phyloP scores from a whole-genome alignment of 2,329 filamentous ascomycete genomes.

The Cytospora piceae region DNA sequence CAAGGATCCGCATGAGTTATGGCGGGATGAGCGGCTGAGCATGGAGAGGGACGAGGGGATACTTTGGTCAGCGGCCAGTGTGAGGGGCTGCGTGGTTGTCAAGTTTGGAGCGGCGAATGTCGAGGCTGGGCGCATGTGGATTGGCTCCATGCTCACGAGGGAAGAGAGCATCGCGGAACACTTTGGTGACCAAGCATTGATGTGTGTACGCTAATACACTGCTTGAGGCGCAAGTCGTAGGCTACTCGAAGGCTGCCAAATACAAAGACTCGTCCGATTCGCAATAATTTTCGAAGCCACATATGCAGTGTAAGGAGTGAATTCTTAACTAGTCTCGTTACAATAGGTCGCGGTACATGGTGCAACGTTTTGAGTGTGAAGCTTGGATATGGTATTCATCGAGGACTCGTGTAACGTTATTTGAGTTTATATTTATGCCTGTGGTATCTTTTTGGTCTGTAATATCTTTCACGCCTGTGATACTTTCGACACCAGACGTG shows the following conservation, averaged over 20 bases:
- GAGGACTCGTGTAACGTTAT: no score
- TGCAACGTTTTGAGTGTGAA: no score
- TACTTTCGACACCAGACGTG: no score
- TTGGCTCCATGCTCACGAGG: conserved; percentile 72
- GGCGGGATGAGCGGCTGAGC: conserved; percentile 59
- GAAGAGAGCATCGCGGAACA: conserved; percentile 71
- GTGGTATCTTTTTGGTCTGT: no score
- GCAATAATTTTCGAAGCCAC: no score
- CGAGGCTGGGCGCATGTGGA: conserved; percentile 80
- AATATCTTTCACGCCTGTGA: no score
- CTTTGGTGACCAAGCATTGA: conserved; percentile 81
- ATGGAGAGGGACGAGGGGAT: conserved; percentile 64
- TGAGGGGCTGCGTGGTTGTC: conserved; percentile 83
- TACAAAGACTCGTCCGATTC: no score
- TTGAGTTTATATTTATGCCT: no score
- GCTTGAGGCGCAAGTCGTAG: conserved; percentile 39
- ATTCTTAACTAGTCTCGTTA: no score
- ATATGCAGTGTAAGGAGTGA: no score
- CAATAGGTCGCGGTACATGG: no score
- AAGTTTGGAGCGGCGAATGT: conserved; percentile 87
- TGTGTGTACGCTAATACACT: conserved; percentile 66
- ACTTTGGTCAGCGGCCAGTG: conserved; percentile 80
- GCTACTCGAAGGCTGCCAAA: conserved; percentile 69
- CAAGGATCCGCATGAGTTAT: conserved; percentile 50
- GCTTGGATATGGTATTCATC: no score